These are phyloP conservation scores for Cicer pinnatifidum DNA, from an alignment of 306 rosid genomes.

Conservation along the genomic window DNA sequence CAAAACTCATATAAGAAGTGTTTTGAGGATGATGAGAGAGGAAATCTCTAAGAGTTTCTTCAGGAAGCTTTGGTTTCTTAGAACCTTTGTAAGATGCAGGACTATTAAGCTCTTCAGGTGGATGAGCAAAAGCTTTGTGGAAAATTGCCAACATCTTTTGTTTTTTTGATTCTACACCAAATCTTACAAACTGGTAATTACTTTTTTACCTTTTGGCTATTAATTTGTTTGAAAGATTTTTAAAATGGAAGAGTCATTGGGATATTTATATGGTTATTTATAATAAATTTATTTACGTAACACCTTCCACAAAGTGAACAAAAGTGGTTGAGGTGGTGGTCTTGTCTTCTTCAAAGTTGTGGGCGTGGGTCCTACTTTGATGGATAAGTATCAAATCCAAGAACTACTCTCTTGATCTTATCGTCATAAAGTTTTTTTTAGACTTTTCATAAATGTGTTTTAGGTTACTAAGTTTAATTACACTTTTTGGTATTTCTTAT, in stretches of 20 bases:
- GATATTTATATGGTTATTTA: constrained; percentile 32
- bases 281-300: background rate
- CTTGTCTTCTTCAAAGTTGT: constrained; percentile 28
- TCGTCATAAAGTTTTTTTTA: background rate
- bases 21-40: constrained; percentile 70
- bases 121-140: constrained; percentile 86
- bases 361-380: constrained; percentile 51
- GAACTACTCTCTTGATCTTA: constrained; percentile 43
- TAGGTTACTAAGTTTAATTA: too few species aligned
- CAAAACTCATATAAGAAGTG: constrained; percentile 76
- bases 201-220: background rate
- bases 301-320: constrained; percentile 27
- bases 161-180: background rate
- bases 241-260: constrained; percentile 1
- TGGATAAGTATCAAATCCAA: constrained; percentile 58
- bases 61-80: constrained; percentile 81
- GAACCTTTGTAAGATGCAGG: constrained; percentile 78
- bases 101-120: constrained; percentile 93
- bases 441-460: too few species aligned
- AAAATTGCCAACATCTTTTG: constrained; percentile 81
- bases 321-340: constrained; percentile 30
- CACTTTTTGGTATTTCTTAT: too few species aligned
- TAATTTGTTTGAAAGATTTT: background rate
- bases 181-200: background rate
- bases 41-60: constrained; percentile 77